Conservation (phyloP, 306 rosid genomes). For the Prunus fruticosa region DNA sequence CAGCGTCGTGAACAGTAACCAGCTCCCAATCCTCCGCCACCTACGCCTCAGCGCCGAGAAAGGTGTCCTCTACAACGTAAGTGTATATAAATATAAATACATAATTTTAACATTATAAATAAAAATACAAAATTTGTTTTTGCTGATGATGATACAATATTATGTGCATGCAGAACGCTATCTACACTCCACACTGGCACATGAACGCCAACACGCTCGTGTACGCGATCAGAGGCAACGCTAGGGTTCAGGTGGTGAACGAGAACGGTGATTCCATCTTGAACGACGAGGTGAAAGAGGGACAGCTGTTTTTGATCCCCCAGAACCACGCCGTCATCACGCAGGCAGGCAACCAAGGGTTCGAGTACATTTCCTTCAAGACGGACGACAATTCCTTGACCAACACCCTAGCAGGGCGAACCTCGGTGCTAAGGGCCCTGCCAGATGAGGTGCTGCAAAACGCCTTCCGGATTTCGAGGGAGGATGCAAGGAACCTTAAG, state of each 20-base stretch:
- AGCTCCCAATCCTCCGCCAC: constrained; percentile 25
- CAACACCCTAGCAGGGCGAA: constrained; percentile 39
- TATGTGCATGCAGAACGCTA: constrained; percentile 38
- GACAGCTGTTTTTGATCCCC: constrained; percentile 42
- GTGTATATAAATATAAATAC: background rate
- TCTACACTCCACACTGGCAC: constrained; percentile 60
- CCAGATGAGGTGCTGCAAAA: constrained; percentile 47
- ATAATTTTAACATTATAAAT: too few relatives aligned
- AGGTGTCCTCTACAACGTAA: constrained; percentile 29
- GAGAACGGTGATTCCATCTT: constrained; percentile 35
- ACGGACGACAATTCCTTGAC: constrained; percentile 38
- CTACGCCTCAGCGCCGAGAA: constrained; percentile 32
- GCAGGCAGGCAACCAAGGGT: constrained; percentile 32
- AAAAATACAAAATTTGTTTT: too few relatives aligned
- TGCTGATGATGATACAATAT: too few relatives aligned
- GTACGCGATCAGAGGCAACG: constrained; percentile 52
- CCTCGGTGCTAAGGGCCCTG: constrained; percentile 25
- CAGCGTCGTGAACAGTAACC: constrained; percentile 23
- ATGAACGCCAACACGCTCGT: constrained; percentile 39
- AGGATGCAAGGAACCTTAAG: constrained; percentile 44
- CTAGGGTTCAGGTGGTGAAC: constrained; percentile 50
- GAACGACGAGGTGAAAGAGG: constrained; percentile 36
- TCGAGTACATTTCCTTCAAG: constrained; percentile 53
- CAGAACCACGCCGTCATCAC: constrained; percentile 52
- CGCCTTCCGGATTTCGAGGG: constrained; percentile 25